Evolutionary conservation across 768 basidiomycete species (phyloP), one percentile per base, ranked within the genome.

Genomic region (Naganishia onofrii): DNA sequence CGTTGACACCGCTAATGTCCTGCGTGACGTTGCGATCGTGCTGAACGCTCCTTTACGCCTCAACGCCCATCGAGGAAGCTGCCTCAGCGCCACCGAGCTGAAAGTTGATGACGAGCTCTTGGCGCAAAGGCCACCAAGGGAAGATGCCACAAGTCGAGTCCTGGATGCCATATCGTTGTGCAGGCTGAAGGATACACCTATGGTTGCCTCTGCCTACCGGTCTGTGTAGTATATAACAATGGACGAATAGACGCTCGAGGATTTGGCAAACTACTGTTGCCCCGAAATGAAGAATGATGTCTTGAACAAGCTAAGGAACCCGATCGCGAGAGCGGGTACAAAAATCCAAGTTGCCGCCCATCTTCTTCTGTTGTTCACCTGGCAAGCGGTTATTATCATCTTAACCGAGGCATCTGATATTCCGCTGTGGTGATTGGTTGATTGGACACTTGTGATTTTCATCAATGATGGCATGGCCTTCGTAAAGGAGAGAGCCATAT

Each of bases 251-350:
- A 58, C 57, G 57, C 60, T 29, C 60, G 38, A 19, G 17, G 4
- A 51, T 51, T 51, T 51, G n/a, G n/a, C 46, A 46, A 12, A 8
- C 31, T 1, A 23, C 21, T 19, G 32, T 32, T 36, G 36, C 36
- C 42, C 34, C 57, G 42, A 34, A 23, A 34, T 36, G 23, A 42
- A 36, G 60, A 15, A 44, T 44, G 42, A 44, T 44, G 60, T 42
- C 60, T 44, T 42, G 42, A 42, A 8, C 7, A 12, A n/a, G 9
- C 28, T 42, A 15, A 42, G 15, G 9, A 23, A 13, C 42, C 42
- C 42, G 23, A 63, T 63, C 60, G 60, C 60, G 60, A 63, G n/a
- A 17, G 60, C 60, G 60, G 60, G 42, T 44, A n/a, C 42, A 46
- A 63, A 46, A 63, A 44, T n/a, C 12, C 6, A 36, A 36, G n/a